Base-by-base conservation (phyloP, 164 flowering plant genomes). In the Aristolochia contorta region DNA sequence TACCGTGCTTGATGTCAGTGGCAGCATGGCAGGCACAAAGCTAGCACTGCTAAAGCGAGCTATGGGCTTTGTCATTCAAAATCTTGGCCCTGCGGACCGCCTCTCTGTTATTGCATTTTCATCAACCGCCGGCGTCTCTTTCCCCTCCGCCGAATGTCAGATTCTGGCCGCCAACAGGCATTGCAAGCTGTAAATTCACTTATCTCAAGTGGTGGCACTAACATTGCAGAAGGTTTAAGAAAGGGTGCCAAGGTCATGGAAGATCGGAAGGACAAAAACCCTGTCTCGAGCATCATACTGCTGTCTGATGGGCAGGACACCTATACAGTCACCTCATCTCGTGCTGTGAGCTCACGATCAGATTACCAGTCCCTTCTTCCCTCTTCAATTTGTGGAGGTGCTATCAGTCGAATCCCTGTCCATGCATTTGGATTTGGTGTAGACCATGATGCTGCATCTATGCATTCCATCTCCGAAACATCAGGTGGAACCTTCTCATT, bases 401-500 rank as follows among this genome's bases (percentile, higher is more conserved):
- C 77, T 0, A 79, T 76, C 12, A 60, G 64, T 52, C 86, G 77
- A 62, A 78, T 88, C 67, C 97, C 99, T 0, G 92, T 90, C 25
- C 99, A 93, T 59, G 72, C 91, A 30, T 93, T 93, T 68, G 99
- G 99, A 23, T 92, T 92, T 73, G 98, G 98, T 25, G 61, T 80
- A 7, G 98, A 92, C 69, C 97, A 92, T 60, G 99, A 93, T 65
- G 89, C 99, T 57, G 73, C 78, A 33, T 79, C 81, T 14, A 86
- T 93, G 97, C 99, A 93, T 61, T 74, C 88, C 1, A 88, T 93
- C 32, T 79, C 99, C 13, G 94, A 93, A 74, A 59, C 69, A 7
- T 90, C 97, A 43, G 92, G 99, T 6, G 99, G 99, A n/a, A 90
- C 99, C 32, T 93, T 93, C 75, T 92, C 98, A 16, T 92, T 89